A percentile compares a stretch with the other conserved stretches of the same genome.
These are phyloP conservation scores for Tolypocladium capitatum DNA, from an alignment of 2,329 filamentous ascomycete genomes.

Conservation along the genomic window DNA sequence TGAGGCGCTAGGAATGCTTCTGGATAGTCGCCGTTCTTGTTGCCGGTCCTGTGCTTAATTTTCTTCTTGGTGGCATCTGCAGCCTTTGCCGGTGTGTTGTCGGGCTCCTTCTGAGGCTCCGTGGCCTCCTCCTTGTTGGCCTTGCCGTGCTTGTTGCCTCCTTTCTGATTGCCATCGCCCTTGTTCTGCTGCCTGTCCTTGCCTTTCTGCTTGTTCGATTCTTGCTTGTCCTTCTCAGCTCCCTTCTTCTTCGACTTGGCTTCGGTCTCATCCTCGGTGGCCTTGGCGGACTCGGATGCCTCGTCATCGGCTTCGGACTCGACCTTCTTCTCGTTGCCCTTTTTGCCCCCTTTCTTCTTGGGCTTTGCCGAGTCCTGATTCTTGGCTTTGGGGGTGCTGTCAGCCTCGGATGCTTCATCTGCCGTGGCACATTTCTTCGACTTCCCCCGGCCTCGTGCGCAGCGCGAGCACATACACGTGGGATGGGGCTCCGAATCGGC, in stretches of 20 bases:
- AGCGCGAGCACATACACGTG: slow-evolving; percentile 14
- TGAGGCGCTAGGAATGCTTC: slow-evolving; percentile 16
- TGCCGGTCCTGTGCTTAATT: slow-evolving; percentile 2
- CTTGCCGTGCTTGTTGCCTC: slow-evolving; percentile 1
- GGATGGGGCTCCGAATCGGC: slow-evolving; percentile 21
- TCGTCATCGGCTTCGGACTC: slow-evolving; percentile 13
- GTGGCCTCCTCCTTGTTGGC: not conserved
- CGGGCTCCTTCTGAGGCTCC: not conserved
- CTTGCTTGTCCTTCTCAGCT: slow-evolving; percentile 4
- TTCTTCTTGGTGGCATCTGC: not conserved
- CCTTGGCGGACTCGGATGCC: slow-evolving; percentile 10
- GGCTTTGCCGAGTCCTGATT: not conserved
- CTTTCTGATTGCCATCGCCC: slow-evolving; percentile 3
- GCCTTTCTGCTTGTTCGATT: slow-evolving; percentile 5
- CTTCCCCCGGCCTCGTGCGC: slow-evolving; percentile 9
- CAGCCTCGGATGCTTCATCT: not conserved
- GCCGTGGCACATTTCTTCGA: slow-evolving; percentile 2
- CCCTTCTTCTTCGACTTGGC: slow-evolving; percentile 2
- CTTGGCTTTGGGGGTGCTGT: slow-evolving; percentile 1
- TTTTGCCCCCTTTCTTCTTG: slow-evolving; percentile 10
- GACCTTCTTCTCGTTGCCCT: slow-evolving; percentile 8
- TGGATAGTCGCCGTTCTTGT: slow-evolving; percentile 12
- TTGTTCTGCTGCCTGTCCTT: slow-evolving; percentile 6
- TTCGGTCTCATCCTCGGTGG: slow-evolving; percentile 6
- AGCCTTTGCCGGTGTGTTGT: not conserved